Evolutionary conservation across 768 basidiomycete genomes (phyloP).

Genomic region (Amanita subjunquillea): DNA sequence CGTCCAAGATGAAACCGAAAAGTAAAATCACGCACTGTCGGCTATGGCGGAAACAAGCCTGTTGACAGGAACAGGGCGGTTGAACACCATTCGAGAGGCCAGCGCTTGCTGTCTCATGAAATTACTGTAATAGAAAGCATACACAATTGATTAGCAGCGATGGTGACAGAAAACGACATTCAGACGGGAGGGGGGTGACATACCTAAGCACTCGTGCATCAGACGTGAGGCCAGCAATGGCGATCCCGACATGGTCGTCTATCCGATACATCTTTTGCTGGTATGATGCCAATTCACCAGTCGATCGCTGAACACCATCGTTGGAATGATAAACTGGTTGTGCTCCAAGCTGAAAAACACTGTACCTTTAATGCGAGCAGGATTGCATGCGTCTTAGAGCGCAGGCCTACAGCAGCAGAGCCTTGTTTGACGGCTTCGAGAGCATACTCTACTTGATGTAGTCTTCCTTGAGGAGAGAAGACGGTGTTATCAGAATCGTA

Average conservation of each 20-base stretch:
- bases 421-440: constrained; percentile 99
- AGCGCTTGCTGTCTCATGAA: constrained; percentile 99
- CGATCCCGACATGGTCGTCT: constrained; percentile 99
- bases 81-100: constrained; percentile 90
- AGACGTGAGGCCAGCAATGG: constrained; percentile 96
- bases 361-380: constrained; percentile 84
- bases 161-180: background rate
- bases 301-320: constrained; percentile 61
- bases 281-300: constrained; percentile 97
- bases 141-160: background rate
- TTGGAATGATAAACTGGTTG: background rate
- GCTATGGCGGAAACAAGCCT: constrained; percentile 90
- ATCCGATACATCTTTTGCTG: constrained; percentile 99
- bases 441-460: constrained; percentile 98
- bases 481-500: constrained; percentile 99
- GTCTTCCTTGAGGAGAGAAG: constrained; percentile 91
- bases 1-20: background rate
- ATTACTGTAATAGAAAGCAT: constrained; percentile 45
- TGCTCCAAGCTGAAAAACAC: background rate
- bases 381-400: constrained; percentile 91
- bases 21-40: constrained; percentile 59
- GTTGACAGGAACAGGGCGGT: constrained; percentile 89
- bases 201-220: constrained; percentile 97
- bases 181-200: constrained; percentile 9
- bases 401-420: constrained; percentile 94